A percentile compares a stretch with the other conserved stretches of the same genome.
These are phyloP conservation scores for Talaromyces sp. DNA, from an alignment of 2,329 filamentous ascomycete genomes.

Conservation along the genomic window DNA sequence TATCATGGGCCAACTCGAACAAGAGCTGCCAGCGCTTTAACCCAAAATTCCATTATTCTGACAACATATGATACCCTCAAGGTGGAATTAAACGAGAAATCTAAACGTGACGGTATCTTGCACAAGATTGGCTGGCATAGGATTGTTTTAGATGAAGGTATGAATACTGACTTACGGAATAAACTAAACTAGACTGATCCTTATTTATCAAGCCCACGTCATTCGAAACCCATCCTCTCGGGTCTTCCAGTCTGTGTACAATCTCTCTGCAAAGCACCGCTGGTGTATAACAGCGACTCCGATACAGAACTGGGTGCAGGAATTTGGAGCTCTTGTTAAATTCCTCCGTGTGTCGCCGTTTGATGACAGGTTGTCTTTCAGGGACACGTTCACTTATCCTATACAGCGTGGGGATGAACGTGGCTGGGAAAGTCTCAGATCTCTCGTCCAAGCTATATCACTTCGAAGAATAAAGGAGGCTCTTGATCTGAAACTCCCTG, in stretches of 20 bases:
- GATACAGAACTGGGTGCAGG: background rate
- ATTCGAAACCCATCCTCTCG: background rate
- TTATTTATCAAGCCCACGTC: background rate
- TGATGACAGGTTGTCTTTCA: background rate
- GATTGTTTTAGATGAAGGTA: constrained; percentile 2
- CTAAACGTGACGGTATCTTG: background rate
- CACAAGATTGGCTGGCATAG: background rate
- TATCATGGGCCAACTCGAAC: background rate
- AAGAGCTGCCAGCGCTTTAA: background rate
- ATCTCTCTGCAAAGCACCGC: constrained; percentile 7
- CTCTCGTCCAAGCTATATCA: background rate
- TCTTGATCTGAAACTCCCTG: background rate
- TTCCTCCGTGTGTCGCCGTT: background rate
- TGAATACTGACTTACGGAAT: background rate
- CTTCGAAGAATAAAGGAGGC: background rate
- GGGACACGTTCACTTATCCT: background rate
- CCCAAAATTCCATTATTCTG: background rate
- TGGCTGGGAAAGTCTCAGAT: background rate
- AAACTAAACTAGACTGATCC: background rate
- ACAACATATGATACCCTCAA: constrained; percentile 1
- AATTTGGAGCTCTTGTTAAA: background rate
- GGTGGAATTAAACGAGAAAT: background rate
- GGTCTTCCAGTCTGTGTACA: background rate
- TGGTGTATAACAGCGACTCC: background rate
- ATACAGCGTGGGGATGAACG: background rate